Evolutionary conservation across 768 basidiomycete species (phyloP).

Genomic region (Dentipellis fragilis): DNA sequence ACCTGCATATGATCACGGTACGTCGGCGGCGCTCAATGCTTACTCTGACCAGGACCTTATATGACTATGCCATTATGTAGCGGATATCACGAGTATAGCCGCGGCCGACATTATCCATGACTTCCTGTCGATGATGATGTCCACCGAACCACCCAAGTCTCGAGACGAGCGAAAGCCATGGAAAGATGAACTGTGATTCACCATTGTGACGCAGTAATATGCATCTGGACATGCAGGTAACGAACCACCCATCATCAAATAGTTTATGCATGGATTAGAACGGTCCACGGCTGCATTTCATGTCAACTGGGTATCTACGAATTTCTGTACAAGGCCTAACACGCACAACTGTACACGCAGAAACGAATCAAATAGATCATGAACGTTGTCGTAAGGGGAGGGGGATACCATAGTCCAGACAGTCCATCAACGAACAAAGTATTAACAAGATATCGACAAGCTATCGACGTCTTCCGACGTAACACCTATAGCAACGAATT

Average conservation of each 20-base stretch:
- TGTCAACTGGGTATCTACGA: neutral
- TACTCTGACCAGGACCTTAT: neutral
- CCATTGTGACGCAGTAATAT: neutral
- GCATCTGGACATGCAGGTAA: neutral
- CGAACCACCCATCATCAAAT: neutral
- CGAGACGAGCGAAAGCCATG: slow-evolving; percentile 10
- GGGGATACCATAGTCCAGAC: neutral
- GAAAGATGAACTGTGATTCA: slow-evolving; percentile 22
- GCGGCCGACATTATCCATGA: slow-evolving; percentile 64
- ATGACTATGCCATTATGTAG: slow-evolving; percentile 23
- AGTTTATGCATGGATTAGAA: neutral
- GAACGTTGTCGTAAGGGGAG: neutral
- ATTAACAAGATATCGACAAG: no score
- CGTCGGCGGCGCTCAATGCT: slow-evolving; percentile 6
- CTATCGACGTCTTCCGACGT: no score
- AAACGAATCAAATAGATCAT: slow-evolving; percentile 22
- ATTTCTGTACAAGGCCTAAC: neutral
- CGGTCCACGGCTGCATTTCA: neutral
- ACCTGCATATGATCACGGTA: slow-evolving; percentile 65
- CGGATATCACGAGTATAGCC: slow-evolving; percentile 59
- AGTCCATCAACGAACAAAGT: neutral
- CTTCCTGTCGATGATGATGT: slow-evolving; percentile 51
- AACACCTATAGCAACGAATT: no score
- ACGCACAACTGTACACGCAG: neutral
- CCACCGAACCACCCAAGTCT: slow-evolving; percentile 28